Percentiles rank a stretch among this genome's conserved stretches.
phyloP scores from a whole-genome alignment of 305 asterid species.

The Fraxinus xanthoxyloides region DNA sequence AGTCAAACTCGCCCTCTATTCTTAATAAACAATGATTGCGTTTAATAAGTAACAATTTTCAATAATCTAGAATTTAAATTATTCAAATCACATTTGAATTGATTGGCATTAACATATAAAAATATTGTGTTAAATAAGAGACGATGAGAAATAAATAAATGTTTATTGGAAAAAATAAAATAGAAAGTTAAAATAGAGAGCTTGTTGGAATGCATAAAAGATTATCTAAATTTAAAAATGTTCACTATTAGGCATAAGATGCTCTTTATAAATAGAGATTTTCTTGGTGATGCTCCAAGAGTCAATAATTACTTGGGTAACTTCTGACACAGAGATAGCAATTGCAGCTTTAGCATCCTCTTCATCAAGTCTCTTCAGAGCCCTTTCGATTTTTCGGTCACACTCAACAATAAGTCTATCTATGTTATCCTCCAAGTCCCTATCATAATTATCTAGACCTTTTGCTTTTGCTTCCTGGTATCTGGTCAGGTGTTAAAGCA shows the following conservation, averaged over 20 bases:
- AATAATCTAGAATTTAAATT: background rate
- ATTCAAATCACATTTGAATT: background rate
- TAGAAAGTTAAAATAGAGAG: background rate
- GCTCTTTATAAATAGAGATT: background rate
- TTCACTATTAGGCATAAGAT: background rate
- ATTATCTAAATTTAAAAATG: background rate
- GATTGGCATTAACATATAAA: background rate
- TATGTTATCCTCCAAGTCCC: slow-evolving; percentile 86
- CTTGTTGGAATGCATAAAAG: background rate
- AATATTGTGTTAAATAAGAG: background rate
- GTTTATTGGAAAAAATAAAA: background rate
- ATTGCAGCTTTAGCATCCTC: slow-evolving; percentile 98
- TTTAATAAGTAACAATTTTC: background rate
- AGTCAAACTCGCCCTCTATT: background rate
- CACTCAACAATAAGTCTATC: slow-evolving; percentile 92
- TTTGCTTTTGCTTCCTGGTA: slow-evolving; percentile 76
- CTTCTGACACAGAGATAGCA: slow-evolving; percentile 87
- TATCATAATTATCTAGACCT: slow-evolving; percentile 77
- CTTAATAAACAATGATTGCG: background rate
- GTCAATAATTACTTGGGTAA: slow-evolving; percentile 51
- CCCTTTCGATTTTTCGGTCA: slow-evolving; percentile 82
- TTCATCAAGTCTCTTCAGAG: slow-evolving; percentile 81
- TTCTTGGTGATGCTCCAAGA: background rate
- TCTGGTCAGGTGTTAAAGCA: slow-evolving; percentile 50
- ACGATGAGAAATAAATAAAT: background rate